Evolutionary conservation across 192 early-diverging fungal species (phyloP).

Genomic region (Gaertneriomyces sp.): DNA sequence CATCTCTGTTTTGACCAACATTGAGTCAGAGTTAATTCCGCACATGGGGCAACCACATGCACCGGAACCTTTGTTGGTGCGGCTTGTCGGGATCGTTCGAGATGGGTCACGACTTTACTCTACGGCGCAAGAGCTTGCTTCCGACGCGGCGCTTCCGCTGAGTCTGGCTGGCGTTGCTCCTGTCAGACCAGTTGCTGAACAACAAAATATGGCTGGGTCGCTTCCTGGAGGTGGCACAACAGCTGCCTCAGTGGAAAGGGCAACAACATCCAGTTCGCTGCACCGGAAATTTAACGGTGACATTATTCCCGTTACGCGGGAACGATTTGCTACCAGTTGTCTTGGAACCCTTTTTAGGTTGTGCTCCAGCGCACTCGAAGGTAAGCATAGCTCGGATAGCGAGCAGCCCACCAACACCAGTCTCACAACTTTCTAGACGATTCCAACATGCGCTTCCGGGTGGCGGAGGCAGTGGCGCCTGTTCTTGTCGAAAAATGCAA

Average conservation of each 20-base stretch:
- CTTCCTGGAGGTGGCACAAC: no score
- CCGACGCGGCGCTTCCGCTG: no score
- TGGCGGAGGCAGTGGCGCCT: conserved; percentile 59
- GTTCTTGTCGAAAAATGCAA: conserved; percentile 63
- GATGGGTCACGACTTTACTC: conserved; percentile 49
- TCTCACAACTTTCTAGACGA: conserved; percentile 31
- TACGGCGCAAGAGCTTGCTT: conserved; percentile 20
- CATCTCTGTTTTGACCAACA: conserved; percentile 58
- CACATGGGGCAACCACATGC: conserved; percentile 66
- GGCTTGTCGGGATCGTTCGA: conserved; percentile 56
- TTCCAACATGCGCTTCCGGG: conserved; percentile 46
- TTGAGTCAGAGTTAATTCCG: conserved; percentile 65
- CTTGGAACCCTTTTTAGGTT: conserved; percentile 62
- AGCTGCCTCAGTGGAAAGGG: no score
- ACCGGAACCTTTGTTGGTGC: conserved; percentile 49
- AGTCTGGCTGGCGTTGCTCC: no score
- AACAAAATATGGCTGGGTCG: no score
- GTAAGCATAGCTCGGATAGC: conserved; percentile 11
- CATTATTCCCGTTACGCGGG: conserved; percentile 59
- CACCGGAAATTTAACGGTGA: conserved; percentile 21
- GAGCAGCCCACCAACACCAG: not conserved
- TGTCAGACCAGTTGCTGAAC: no score
- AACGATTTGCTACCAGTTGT: conserved; percentile 65
- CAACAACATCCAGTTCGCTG: no score
- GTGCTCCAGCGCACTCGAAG: conserved; percentile 51